Evolutionary conservation across 352 stramenopile species (phyloP).

Genomic region (Phytophthora fragariaefolia): DNA sequence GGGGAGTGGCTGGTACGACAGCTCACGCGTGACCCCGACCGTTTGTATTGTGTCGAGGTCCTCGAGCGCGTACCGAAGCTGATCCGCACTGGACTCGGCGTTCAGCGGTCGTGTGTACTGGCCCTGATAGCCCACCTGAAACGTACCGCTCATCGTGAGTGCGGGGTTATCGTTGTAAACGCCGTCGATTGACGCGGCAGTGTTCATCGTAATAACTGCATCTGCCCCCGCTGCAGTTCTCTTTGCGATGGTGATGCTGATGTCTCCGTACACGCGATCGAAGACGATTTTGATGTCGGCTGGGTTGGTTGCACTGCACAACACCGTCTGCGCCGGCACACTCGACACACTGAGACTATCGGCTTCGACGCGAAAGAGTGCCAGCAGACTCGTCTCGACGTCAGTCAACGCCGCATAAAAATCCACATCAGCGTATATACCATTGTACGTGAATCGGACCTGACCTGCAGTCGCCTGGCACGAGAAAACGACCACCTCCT

Average conservation of each 20-base stretch:
- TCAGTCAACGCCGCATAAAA: slow-evolving; percentile 36
- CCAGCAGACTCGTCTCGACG: slow-evolving; percentile 48
- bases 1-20: slow-evolving; percentile 46
- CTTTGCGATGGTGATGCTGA: slow-evolving; percentile 40
- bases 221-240: slow-evolving; percentile 23
- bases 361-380: slow-evolving; percentile 56
- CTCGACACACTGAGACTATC: slow-evolving; percentile 69
- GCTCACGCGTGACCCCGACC: slow-evolving; percentile 51
- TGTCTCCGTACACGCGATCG: slow-evolving; percentile 64
- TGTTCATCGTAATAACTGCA: slow-evolving; percentile 21
- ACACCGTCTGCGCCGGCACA: slow-evolving; percentile 28
- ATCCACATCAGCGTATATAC: slow-evolving; percentile 26
- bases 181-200: slow-evolving; percentile 52
- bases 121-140: slow-evolving; percentile 73
- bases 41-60: slow-evolving; percentile 60
- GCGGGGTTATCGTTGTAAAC: slow-evolving; percentile 55
- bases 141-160: slow-evolving; percentile 79
- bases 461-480: slow-evolving; percentile 43
- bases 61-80: slow-evolving; percentile 75
- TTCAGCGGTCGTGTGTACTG: slow-evolving; percentile 71
- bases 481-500: slow-evolving; percentile 66
- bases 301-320: slow-evolving; percentile 47
- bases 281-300: slow-evolving; percentile 64
- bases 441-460: slow-evolving; percentile 45
- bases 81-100: slow-evolving; percentile 60